Conservation (phyloP, 139 green algal species). For the Chlamydomonas schloesseri region DNA sequence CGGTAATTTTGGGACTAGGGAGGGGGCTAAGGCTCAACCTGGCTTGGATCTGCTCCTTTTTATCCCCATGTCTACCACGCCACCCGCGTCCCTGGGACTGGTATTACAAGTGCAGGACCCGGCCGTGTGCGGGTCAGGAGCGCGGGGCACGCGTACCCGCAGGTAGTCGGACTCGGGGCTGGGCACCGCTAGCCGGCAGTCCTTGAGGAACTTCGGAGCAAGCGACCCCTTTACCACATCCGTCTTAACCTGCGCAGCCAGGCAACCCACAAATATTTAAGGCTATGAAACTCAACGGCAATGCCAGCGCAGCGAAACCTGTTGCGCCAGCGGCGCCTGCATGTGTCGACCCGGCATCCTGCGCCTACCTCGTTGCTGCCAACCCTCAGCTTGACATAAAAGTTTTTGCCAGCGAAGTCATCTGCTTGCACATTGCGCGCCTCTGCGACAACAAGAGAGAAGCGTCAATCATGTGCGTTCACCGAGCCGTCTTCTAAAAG, state of each 20-base stretch:
- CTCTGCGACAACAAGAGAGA: constrained; percentile 29
- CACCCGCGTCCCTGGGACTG: no score
- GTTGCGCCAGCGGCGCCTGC: not conserved
- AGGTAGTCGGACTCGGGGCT: constrained; percentile 39
- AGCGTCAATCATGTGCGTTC: no score
- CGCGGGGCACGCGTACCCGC: constrained; percentile 21
- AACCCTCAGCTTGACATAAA: constrained; percentile 55
- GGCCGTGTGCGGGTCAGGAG: no score
- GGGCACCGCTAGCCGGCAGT: constrained; percentile 44
- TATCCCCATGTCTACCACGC: no score
- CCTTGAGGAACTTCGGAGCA: constrained; percentile 60
- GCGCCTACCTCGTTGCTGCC: constrained; percentile 42
- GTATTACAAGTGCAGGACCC: no score
- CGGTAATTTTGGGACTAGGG: no score
- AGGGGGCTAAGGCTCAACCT: no score
- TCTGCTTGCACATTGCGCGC: constrained; percentile 50
- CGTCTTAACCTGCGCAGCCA: constrained; percentile 45
- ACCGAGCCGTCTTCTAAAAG: no score
- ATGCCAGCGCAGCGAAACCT: not conserved
- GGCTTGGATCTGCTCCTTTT: no score
- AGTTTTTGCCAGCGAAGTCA: constrained; percentile 47
- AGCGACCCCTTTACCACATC: constrained; percentile 33
- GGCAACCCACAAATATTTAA: no score
- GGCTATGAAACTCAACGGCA: no score
- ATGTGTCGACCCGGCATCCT: not conserved